Base-by-base conservation (phyloP, 495 filamentous ascomycete genomes). In the Penicillium roqueforti region DNA sequence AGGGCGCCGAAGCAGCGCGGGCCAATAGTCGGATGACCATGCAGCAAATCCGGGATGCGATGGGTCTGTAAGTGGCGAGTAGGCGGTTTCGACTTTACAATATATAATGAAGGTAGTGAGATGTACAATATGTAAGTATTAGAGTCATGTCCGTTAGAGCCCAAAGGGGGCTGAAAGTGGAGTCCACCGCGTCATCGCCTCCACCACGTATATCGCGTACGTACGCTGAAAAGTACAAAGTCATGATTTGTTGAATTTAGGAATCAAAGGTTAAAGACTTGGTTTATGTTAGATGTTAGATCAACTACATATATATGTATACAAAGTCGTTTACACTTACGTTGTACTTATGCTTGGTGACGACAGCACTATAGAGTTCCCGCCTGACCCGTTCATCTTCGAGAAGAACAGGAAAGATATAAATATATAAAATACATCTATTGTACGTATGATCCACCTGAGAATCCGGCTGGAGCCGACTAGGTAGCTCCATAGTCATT, bases 11-110 rank as follows among this genome's bases (percentile, higher is more conserved):
- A 47, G 79, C 69, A 59, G 92, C 92, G 14, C 68, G 73, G 28
- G 64, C 68, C 44, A 90, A 80, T 62, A 89, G 91, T 0, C 76
- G 79, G 53, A 59, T 65, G 47, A 96, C 87, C 0, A 89, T 96
- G 84, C 57, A 55, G 13, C 47, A 61, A 37, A 84, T 95, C 6
- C 79, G 81, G 58, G 57, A 71, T 31, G 83, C 76, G 8, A 72
- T 91, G 44, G 91, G 89, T 19, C 64, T 92, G 40, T 77, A 45
- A 70, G 31, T 19, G 43, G 34, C 28, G 32, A 37, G 16, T 23
- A 42, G n/a, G n/a, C 2, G n/a, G n/a, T n/a, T n/a, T 8, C 0
- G 5, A 18, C 14, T 45, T 25, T 45, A 45, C 3, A 45, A 8
- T 36, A 36, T 14, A 8, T 16, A 1, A 47, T 18, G 20, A 20